Conservation (phyloP, 2,329 filamentous ascomycete genomes). For the Ascochyta viciae-villosae region DNA sequence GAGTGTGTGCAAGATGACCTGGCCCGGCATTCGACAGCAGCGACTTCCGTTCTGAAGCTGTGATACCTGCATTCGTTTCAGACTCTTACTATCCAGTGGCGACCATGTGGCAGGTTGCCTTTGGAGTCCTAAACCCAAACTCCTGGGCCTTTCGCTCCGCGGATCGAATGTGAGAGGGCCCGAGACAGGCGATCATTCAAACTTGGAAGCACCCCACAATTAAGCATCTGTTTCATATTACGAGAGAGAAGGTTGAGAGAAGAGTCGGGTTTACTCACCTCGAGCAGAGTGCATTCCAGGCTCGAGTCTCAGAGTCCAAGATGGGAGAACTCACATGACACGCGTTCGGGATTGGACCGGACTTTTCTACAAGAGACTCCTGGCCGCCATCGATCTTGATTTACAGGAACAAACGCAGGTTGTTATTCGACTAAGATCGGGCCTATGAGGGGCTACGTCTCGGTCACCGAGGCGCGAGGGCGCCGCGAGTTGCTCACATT, state of each 20-base stretch:
- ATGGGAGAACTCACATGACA: neutral
- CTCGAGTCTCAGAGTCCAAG: no score
- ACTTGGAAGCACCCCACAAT: neutral
- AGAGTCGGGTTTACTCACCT: neutral
- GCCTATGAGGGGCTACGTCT: neutral
- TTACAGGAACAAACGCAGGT: neutral
- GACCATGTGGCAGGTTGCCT: neutral
- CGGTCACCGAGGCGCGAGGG: slow-evolving; percentile 9
- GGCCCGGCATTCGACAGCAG: neutral
- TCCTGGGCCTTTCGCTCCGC: neutral
- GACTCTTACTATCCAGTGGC: neutral
- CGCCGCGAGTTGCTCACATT: neutral
- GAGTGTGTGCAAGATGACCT: neutral
- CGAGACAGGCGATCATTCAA: neutral
- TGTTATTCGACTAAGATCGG: neutral
- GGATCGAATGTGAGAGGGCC: neutral
- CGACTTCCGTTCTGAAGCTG: neutral
- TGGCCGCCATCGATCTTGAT: neutral
- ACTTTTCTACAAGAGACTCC: neutral
- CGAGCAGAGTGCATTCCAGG: neutral
- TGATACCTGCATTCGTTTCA: neutral
- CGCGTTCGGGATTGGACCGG: neutral
- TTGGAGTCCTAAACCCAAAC: neutral
- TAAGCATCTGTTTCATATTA: slow-evolving; percentile 1
- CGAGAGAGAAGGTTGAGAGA: neutral